Evolutionary conservation across 1,284 basidiomycete genomes (phyloP), one percentile per base, ranked within the genome.

Genomic region (Cryptococcus sp.): DNA sequence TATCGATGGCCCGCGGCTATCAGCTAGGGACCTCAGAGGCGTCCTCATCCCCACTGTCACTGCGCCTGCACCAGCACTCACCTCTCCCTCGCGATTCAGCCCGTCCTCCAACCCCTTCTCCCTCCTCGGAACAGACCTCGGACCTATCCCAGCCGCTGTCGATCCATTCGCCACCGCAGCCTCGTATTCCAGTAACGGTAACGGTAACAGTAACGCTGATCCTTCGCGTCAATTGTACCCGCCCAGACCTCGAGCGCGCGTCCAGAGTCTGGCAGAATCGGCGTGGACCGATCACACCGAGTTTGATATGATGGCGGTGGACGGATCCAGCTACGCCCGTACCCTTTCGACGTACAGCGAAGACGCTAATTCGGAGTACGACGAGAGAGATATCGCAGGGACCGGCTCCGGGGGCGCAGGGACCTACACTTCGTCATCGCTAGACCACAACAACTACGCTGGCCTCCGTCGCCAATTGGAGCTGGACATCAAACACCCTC

Each of bases 231-330:
- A 35, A 8, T 8, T 35, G 30, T 35, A 35, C 13, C 30, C 30
- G 30, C 30, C 30, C 13, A 35, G 30, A 35, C 35, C 22, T 3
- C 48, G 48, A 16, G 19, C 48, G 16, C 35, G 35, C 48, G 22
- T 19, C 22, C 22, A 27, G 15, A 51, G 56, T 20, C 8, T 49
- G 5, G 35, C 55, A 20, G 49, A 50, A 38, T 62, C 64, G 35
- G 40, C 55, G 1, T 74, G 70, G 64, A 68, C 68, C 4, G 69
- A 72, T 56, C 62, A 70, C 49, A 66, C 68, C 22, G 72, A 74
- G 49, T 65, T 67, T 35, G 72, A 74, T 56, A 66, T 70, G 66
- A 51, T 70, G 20, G 67, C 67, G 0, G 57, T 63, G 27, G 69
- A 70, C 54, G 72, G 72, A 17, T 64, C 61, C 4, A 65, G 60